phyloP scores from a whole-genome alignment of 2,329 filamentous ascomycete genomes.

The Exserohilum rostratum region DNA sequence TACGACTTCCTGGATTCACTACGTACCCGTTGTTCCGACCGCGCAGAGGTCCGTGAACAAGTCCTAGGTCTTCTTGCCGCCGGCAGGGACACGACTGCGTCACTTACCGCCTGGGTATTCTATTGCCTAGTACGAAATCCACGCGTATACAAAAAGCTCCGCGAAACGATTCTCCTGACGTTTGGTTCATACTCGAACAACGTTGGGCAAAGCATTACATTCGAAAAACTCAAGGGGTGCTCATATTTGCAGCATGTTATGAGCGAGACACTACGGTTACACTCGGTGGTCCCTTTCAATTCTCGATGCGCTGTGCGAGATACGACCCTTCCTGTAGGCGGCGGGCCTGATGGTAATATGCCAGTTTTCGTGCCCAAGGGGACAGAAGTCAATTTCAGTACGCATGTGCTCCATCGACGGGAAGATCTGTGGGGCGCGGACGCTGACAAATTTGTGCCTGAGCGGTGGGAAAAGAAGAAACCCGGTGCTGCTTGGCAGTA shows the following conservation, averaged over 20 bases:
- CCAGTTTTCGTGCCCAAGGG: conserved; percentile 33
- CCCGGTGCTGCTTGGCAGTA: conserved; percentile 23
- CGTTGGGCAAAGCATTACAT: neutral
- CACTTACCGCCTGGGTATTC: conserved; percentile 53
- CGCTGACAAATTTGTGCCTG: conserved; percentile 30
- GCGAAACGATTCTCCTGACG: conserved; percentile 36
- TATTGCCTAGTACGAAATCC: conserved; percentile 32
- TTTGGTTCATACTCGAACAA: conserved; percentile 43
- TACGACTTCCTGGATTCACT: conserved; percentile 12
- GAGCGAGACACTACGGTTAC: conserved; percentile 33
- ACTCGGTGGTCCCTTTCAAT: conserved; percentile 32
- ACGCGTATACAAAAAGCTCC: conserved; percentile 46
- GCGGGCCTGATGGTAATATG: conserved; percentile 27
- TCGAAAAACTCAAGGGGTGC: conserved; percentile 15
- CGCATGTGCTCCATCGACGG: conserved; percentile 26
- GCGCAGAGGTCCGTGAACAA: conserved; percentile 36
- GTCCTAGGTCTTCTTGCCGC: conserved; percentile 60
- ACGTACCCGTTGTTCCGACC: conserved; percentile 2
- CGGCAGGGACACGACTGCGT: conserved; percentile 57
- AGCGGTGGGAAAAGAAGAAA: conserved; percentile 26
- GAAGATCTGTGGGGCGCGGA: conserved; percentile 31
- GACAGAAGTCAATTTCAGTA: conserved; percentile 13
- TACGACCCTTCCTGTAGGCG: conserved; percentile 37
- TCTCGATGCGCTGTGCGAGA: conserved; percentile 25
- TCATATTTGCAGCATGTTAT: conserved; percentile 29